Base-by-base conservation (phyloP, 1,284 basidiomycete species). In the Anthracocystis walkeri region DNA sequence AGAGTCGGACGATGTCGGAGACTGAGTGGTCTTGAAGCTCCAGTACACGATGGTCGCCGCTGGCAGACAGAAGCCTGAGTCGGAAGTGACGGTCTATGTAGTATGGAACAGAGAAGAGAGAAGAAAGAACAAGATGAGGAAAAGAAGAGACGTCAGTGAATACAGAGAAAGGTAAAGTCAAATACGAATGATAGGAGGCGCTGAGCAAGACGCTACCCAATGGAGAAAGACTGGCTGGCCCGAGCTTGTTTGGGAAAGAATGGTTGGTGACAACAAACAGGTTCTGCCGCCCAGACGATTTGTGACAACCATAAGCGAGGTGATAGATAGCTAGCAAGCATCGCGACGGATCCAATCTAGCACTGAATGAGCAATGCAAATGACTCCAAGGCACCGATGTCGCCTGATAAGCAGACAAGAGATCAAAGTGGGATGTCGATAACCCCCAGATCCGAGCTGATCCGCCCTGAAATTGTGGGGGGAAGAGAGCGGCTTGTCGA, bases 81-180 rank as follows among this genome's bases (percentile, higher is more conserved):
- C 55, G 55, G 55, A 57, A 57, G 35, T 58, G 35, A 50, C 56
- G 56, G 56, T 29, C 46, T 58, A 16, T 20, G 18, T 8, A 49
- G 31, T 16, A 31, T 48, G 11, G 46, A 38, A 20, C 18, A 51
- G 38, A 23, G 11, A 41, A 29, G 44, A 16, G 21, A 8, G 45
- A 12, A 48, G 1, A 27, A 58, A 29, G 18, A 57, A 25, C 23
- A 27, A 49, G 38, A 18, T 27, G 18, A 41, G 31, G 48, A 20
- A 49, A 12, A 31, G 48, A 49, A 49, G 33, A 31, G 25, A 41
- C 31, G 56, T 58, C 35, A 58, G 56, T 50, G 23, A 18, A 40
- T 29, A 23, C 12, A 38, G 16, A 14, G 14, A 31, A 20, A 23
- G 44, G 35, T n/a, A 40, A 42, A 25, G n/a, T 40, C 31, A 48